Base-by-base conservation (phyloP, 768 basidiomycete genomes). In the Cyclocybe cylindracea region DNA sequence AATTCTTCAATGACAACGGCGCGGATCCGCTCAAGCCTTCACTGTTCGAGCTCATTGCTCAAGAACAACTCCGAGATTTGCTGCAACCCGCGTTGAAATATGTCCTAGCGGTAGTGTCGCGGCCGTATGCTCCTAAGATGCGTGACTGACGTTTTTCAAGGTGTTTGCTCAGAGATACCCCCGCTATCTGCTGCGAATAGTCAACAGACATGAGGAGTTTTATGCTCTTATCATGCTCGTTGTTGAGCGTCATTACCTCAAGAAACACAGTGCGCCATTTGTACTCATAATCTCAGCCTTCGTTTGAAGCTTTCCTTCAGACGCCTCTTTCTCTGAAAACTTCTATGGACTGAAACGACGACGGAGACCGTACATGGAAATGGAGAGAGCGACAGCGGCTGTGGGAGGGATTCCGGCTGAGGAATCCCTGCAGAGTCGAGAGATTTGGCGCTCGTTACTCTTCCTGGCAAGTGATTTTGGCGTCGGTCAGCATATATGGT, bases 131-230 rank as follows among this genome's bases (percentile, higher is more conserved):
- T 18, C 16, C n/a, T 14, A 16, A 42, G 9, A 18, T 13, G 14
- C 29, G 35, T 18, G 13, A 31, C 24, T 54, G 32, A 33, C 33
- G 33, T 14, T 13, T 39, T n/a, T 38, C 11, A 46, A 97, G 95
- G 89, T 96, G 51, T 91, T 98, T 61, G 94, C 97, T 3, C 94
- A 98, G 75, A 79, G 87, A 50, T 89, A 98, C 66, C 97, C 97
- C 5, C 83, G 97, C 48, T 95, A 98, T 68, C 80, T 98, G 31
- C 71, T 99, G 39, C 85, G 87, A 13, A 77, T 98, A 47, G 91
- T 97, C 11, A 98, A 98, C 68, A 76, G 85, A 32, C 97, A 99
- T 75, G 97, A 99, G 67, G 95, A 98, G 67, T 92, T 97, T 69
- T 98, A 97, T 61, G 91, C 94, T 1, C 58, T 80, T 10, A 76